phyloP scores from a whole-genome alignment of 495 filamentous ascomycete genomes.

The Aspergillus olivimuriae region DNA sequence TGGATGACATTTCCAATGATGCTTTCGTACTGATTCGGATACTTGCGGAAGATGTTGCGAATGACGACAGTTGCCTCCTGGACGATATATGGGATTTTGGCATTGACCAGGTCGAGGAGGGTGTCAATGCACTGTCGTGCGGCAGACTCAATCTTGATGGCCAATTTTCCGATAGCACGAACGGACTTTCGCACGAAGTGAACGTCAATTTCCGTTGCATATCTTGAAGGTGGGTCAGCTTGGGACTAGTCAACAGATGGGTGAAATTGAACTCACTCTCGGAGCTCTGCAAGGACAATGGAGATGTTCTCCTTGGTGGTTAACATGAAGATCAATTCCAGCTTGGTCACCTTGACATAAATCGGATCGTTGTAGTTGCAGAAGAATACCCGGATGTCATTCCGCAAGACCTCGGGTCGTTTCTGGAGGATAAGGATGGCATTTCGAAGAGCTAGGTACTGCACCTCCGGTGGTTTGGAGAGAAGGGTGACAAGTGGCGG shows the following conservation, averaged over 20 bases:
- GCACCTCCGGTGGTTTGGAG: slow-evolving; percentile 94
- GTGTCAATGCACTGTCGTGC: slow-evolving; percentile 87
- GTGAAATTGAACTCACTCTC: slow-evolving; percentile 56
- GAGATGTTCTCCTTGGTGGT: slow-evolving; percentile 94
- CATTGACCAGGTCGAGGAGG: slow-evolving; percentile 86
- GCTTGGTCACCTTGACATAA: slow-evolving; percentile 98
- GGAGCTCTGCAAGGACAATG: slow-evolving; percentile 87
- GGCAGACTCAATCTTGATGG: slow-evolving; percentile 97
- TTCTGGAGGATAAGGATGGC: slow-evolving; percentile 91
- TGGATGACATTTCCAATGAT: slow-evolving; percentile 95
- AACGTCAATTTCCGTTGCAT: slow-evolving; percentile 97
- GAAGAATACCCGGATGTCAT: slow-evolving; percentile 98
- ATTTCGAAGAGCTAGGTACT: slow-evolving; percentile 93
- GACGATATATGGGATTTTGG: slow-evolving; percentile 99
- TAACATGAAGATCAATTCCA: slow-evolving; percentile 98
- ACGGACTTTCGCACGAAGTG: slow-evolving; percentile 98
- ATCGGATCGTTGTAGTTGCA: slow-evolving; percentile 99
- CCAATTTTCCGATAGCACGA: slow-evolving; percentile 93
- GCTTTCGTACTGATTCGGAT: slow-evolving; percentile 95
- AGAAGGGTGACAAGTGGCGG: slow-evolving; percentile 92
- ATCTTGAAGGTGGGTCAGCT: slow-evolving; percentile 35
- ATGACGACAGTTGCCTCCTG: slow-evolving; percentile 99
- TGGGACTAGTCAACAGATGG: neutral
- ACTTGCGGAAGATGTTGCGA: slow-evolving; percentile 98
- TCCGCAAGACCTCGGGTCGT: slow-evolving; percentile 86